Conservation (phyloP, 768 basidiomycete species). For the Hypsizygus marmoreus region DNA sequence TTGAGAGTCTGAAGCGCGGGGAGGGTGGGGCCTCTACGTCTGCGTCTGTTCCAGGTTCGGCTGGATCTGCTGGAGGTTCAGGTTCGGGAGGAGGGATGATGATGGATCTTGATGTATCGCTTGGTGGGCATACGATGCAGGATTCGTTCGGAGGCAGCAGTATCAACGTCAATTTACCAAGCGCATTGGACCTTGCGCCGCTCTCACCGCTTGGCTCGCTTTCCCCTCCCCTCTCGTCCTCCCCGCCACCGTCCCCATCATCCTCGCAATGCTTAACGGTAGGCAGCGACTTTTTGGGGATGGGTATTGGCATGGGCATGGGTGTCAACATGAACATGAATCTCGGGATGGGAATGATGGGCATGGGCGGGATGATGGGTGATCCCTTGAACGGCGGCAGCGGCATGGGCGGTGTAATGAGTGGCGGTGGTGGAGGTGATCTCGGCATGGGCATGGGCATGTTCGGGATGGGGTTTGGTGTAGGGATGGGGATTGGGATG, state of each 20-base stretch:
- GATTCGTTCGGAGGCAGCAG: not conserved
- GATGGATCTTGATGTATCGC: not conserved
- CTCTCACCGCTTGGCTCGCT: not conserved
- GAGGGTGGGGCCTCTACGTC: not conserved
- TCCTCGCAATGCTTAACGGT: no score
- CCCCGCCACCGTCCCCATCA: not conserved
- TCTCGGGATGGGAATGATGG: conserved; percentile 10
- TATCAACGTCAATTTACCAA: not conserved
- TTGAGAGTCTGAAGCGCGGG: conserved; percentile 15
- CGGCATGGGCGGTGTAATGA: not conserved
- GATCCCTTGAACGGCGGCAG: not conserved
- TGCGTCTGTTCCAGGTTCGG: not conserved
- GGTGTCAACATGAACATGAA: conserved; percentile 6
- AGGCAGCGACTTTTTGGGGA: conserved; percentile 6
- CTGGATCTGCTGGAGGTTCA: not conserved
- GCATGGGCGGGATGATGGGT: conserved; percentile 5
- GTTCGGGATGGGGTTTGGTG: conserved; percentile 27
- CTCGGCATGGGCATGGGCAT: conserved; percentile 15
- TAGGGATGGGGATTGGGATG: conserved; percentile 10
- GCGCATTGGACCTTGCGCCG: no score
- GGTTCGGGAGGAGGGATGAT: not conserved
- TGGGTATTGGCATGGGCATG: conserved; percentile 3
- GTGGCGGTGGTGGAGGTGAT: not conserved
- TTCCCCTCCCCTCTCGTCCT: not conserved
- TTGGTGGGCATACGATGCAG: not conserved